These are phyloP conservation scores for Aspergillus versicolor DNA, from an alignment of 2,329 filamentous ascomycete genomes.

Conservation along the genomic window DNA sequence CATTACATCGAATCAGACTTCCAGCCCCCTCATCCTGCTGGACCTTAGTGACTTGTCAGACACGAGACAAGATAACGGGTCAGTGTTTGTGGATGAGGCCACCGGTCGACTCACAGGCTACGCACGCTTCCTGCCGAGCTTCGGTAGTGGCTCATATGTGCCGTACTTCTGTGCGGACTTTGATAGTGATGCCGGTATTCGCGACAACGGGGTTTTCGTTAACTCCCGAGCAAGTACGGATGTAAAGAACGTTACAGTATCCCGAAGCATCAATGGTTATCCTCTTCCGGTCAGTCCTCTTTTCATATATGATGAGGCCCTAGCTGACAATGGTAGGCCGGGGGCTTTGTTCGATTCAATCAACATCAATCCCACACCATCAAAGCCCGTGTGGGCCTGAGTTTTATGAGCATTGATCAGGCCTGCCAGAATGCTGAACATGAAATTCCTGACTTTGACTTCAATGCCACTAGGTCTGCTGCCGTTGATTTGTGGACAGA, in stretches of 20 bases:
- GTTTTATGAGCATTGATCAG: slow-evolving; percentile 64
- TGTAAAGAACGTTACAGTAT: slow-evolving; percentile 55
- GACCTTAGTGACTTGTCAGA: slow-evolving; percentile 65
- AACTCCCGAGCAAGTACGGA: slow-evolving; percentile 59
- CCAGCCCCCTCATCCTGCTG: slow-evolving; percentile 60
- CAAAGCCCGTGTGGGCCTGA: slow-evolving; percentile 65
- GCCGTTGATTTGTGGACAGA: slow-evolving; percentile 60
- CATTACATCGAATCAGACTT: slow-evolving; percentile 47
- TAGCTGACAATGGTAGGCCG: slow-evolving; percentile 44
- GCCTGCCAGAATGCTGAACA: slow-evolving; percentile 67
- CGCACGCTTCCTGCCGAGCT: slow-evolving; percentile 63
- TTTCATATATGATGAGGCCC: background rate
- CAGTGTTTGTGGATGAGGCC: slow-evolving; percentile 54
- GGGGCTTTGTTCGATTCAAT: slow-evolving; percentile 64
- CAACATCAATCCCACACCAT: slow-evolving; percentile 52
- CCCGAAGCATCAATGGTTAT: slow-evolving; percentile 59
- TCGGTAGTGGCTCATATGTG: slow-evolving; percentile 60
- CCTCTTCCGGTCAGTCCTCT: slow-evolving; percentile 39
- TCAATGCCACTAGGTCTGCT: slow-evolving; percentile 51
- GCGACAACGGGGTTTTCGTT: slow-evolving; percentile 62
- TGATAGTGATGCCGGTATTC: slow-evolving; percentile 50
- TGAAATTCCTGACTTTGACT: slow-evolving; percentile 66
- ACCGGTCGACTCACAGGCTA: slow-evolving; percentile 63
- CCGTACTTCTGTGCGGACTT: slow-evolving; percentile 70
- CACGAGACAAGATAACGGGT: slow-evolving; percentile 59